phyloP scores from a whole-genome alignment of 176 grass and related monocot species.

The Aechmea fasciata region DNA sequence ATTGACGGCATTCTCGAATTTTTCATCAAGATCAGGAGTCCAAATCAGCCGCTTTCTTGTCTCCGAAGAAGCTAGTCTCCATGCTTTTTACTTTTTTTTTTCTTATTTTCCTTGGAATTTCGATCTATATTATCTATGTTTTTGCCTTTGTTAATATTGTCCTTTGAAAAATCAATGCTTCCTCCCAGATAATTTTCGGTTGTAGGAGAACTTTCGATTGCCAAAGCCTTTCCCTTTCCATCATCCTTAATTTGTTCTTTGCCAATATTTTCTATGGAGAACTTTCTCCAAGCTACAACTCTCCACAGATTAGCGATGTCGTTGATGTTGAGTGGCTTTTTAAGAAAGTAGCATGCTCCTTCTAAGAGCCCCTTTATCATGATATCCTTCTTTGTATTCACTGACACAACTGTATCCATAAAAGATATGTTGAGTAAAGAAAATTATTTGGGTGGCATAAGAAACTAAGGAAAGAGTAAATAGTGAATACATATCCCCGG shows the following conservation, averaged over 20 bases:
- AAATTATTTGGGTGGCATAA: background rate
- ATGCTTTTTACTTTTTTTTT: background rate
- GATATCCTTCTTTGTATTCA: background rate
- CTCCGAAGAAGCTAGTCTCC: background rate
- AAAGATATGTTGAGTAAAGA: background rate
- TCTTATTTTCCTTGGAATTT: background rate
- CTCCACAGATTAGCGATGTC: background rate
- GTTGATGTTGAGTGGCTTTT: background rate
- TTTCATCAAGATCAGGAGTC: background rate
- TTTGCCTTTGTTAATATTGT: background rate
- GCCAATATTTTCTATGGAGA: background rate
- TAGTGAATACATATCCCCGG: background rate
- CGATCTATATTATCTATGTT: background rate
- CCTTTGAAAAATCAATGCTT: background rate
- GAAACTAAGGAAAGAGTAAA: background rate
- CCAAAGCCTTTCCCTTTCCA: background rate
- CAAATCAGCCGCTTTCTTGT: background rate
- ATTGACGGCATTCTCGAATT: background rate
- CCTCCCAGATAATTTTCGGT: background rate
- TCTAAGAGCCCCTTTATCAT: background rate
- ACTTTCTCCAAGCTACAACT: background rate
- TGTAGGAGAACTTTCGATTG: no score
- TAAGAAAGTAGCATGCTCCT: constrained; percentile 7
- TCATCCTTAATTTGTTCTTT: background rate
- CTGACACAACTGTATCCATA: background rate